Evolutionary conservation across 2,329 filamentous ascomycete species (phyloP), one percentile per base, ranked within the genome.

Genomic region (Domatiomyces globalis): DNA sequence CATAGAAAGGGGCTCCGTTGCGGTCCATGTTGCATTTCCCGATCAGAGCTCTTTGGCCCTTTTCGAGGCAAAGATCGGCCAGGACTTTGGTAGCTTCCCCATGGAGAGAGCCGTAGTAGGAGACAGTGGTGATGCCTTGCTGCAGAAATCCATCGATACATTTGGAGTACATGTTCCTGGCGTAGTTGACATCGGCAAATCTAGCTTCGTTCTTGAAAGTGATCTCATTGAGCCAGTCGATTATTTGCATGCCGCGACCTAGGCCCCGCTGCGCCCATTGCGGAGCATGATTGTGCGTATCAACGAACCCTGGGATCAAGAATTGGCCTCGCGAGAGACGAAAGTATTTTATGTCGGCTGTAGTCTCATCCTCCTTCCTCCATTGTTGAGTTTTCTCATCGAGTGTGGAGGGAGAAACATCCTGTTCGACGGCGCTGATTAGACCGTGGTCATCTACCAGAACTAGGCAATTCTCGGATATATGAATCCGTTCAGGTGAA

Each of bases 201-300:
- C 73, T 75, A 2, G 79, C 74, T 63, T 85, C 81, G 54, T 78
- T 73, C 1, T 76, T 78, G 57, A 83, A 84, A 0, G 81, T 84
- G 22, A 81, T 70, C n/a, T 74, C 63, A 25, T 77, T 70, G 1
- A 84, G 69, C 81, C 81, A 85, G 60, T 83, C 75, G 5, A 81
- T 55, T 3, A 72, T 61, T 3, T 63, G 54, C 9, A 58, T 43
- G 8, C 69, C 69, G 50, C 69, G 66, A 5, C 71, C 71, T 1
- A 69, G 61, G 5, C 71, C 71, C 18, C 70, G 65, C 54, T 72
- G 70, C 27, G 69, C 63, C 68, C 70, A 75, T 63, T 75, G 73
- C 1, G 80, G 80, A 0, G 81, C 81, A 60, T 85, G 81, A 54
- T 81, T 82, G 63, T 84, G 81, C 1, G 80, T 83, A 66, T 84